Percentiles rank a stretch among this genome's conserved stretches.
Evolutionary conservation across 2,329 filamentous ascomycete genomes (phyloP).

Genomic region (Fusarium transvaalense): DNA sequence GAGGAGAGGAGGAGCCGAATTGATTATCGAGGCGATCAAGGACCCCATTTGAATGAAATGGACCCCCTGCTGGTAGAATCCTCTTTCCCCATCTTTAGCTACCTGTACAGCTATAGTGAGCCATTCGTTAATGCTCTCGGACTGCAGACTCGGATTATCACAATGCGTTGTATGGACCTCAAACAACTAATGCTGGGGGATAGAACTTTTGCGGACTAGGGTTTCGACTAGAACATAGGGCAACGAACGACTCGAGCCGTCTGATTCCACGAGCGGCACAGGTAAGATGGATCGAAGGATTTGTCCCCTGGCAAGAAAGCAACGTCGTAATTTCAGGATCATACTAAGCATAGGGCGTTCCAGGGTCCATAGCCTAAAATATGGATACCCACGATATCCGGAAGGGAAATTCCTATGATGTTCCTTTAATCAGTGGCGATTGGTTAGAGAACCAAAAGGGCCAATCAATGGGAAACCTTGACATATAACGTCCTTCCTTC

Average conservation of each 20-base stretch:
- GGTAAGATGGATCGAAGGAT: conserved; percentile 27
- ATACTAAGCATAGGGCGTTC: conserved; percentile 1
- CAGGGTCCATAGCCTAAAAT: conserved; percentile 34
- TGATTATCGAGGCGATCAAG: conserved; percentile 9
- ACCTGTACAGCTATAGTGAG: background rate
- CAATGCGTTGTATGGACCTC: conserved; percentile 16
- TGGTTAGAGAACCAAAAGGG: background rate
- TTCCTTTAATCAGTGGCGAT: background rate
- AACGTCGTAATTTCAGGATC: conserved; percentile 32
- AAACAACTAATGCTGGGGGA: conserved; percentile 6
- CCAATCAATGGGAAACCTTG: background rate
- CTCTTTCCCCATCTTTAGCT: conserved; percentile 19
- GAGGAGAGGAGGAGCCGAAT: background rate
- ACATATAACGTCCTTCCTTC: conserved; percentile 1
- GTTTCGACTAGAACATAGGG: conserved; percentile 21
- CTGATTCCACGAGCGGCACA: background rate
- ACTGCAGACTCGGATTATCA: background rate
- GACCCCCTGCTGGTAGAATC: conserved; percentile 7
- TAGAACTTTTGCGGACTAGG: conserved; percentile 12
- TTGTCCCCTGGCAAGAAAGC: conserved; percentile 14
- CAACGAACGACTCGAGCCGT: background rate
- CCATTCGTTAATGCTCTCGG: background rate
- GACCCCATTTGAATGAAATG: conserved; percentile 22
- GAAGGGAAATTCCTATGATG: background rate
- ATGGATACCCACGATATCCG: conserved; percentile 20